These are phyloP conservation scores for Populus tomentosa DNA, from an alignment of 441 rosid species.

Conservation along the genomic window DNA sequence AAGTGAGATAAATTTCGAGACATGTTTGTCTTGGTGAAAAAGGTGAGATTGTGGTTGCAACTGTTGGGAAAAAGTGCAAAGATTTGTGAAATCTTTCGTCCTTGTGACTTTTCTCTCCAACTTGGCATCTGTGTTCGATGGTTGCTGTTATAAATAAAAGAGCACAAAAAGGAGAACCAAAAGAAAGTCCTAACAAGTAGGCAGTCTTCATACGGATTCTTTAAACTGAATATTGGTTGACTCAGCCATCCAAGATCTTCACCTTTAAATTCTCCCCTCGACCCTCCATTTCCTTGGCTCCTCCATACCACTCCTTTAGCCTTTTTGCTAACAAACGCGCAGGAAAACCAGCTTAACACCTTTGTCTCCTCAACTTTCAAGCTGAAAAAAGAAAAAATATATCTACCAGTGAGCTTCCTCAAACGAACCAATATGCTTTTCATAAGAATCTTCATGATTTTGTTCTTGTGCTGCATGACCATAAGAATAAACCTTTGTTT, in stretches of 20 bases:
- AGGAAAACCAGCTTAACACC: not conserved
- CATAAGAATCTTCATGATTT: constrained; percentile 47
- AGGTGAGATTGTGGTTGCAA: constrained; percentile 55
- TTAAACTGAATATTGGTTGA: constrained; percentile 49
- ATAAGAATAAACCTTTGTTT: constrained; percentile 55
- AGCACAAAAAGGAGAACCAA: constrained; percentile 34
- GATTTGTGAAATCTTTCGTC: constrained; percentile 80
- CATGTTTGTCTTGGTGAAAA: constrained; percentile 48
- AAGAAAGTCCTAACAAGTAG: constrained; percentile 42
- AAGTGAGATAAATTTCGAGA: constrained; percentile 32
- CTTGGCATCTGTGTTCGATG: constrained; percentile 49
- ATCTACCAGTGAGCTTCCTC: constrained; percentile 35
- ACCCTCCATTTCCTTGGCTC: constrained; percentile 35
- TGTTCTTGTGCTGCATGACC: constrained; percentile 60
- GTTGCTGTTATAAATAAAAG: constrained; percentile 38
- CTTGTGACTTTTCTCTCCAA: constrained; percentile 50
- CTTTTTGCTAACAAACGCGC: constrained; percentile 18
- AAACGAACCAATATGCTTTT: constrained; percentile 44
- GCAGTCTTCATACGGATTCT: constrained; percentile 72
- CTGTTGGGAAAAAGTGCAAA: constrained; percentile 70
- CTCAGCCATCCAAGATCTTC: constrained; percentile 46
- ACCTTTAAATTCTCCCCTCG: constrained; percentile 45
- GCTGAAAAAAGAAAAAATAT: constrained; percentile 42
- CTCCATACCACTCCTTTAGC: constrained; percentile 29
- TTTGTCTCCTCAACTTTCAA: constrained; percentile 36